Base-by-base conservation (phyloP, 148 eudicot genomes). In the Amaranthus cruentus region DNA sequence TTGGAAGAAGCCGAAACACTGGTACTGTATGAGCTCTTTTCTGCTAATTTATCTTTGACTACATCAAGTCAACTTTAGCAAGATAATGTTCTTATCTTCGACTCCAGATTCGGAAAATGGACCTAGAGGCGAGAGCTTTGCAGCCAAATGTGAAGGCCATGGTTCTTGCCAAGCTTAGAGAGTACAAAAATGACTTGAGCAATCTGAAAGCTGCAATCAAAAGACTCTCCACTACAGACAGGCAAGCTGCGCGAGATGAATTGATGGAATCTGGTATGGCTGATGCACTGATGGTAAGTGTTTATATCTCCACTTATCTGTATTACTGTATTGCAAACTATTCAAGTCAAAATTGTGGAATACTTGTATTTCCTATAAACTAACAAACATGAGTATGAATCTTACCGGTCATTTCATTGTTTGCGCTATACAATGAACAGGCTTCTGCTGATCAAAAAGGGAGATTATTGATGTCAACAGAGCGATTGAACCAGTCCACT, bases 71-170 rank as follows among this genome's bases (percentile, higher is more conserved):
- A 43, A 70, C 18, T 13, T 14, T 73, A 53, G 6, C 56, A 57
- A 52, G 14, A n/a, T 68, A 13, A 5, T 47, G 0, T 47, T 3
- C 18, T 58, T 71, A 13, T 58, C 43, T 75, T 60, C 13, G n/a
- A 62, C 55, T 7, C 3, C 55, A 88, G 92, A 88, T 88, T 63
- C 87, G 85, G 59, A 88, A 88, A 74, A 88, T 88, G 92, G 92
- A 88, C 75, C 88, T 88, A 42, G 92, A 88, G 80, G 90, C 90
- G 9, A 82, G 92, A 62, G 83, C 87, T 38, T 76, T 88, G 77
- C 84, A 83, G 68, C 84, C 88, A 47, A 83, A 73, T 75, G 73
- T 75, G 66, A 88, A 88, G 79, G 88, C 83, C 47, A 70, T 76
- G 69, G 85, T 87, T 60, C 88, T 87, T 75, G 82, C 84, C 48